phyloP scores from a whole-genome alignment of 2,329 filamentous ascomycete genomes.

The Phaeosphaeria sp. region DNA sequence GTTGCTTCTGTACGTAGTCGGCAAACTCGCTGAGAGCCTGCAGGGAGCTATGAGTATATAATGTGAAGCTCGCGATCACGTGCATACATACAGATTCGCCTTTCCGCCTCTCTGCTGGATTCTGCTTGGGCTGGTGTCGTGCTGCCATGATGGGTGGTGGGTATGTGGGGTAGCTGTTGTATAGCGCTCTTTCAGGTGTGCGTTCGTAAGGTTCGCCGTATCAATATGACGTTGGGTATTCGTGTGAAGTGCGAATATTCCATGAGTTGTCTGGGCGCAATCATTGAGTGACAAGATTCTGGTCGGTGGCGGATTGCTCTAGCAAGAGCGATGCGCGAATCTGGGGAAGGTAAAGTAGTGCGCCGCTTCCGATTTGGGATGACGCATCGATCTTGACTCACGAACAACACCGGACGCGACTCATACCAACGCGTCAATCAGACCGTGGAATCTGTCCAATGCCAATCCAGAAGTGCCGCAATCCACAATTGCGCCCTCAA shows the following conservation, averaged over 20 bases:
- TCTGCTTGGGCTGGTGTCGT: constrained; percentile 61
- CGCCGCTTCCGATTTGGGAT: constrained; percentile 14
- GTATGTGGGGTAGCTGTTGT: constrained; percentile 11
- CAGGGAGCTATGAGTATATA: constrained; percentile 1
- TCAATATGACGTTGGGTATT: constrained; percentile 30
- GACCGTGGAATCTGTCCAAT: background rate
- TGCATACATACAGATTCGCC: constrained; percentile 75
- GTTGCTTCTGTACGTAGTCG: constrained; percentile 96
- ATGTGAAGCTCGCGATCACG: constrained; percentile 1
- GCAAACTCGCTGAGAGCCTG: constrained; percentile 92
- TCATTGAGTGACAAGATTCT: constrained; percentile 36
- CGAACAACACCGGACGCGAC: constrained; percentile 3
- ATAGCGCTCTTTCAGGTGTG: constrained; percentile 24
- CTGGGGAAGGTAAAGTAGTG: constrained; percentile 20
- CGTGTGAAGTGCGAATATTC: constrained; percentile 32
- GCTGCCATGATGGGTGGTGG: constrained; percentile 38
- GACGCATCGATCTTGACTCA: constrained; percentile 22
- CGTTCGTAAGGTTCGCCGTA: constrained; percentile 30
- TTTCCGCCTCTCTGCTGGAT: constrained; percentile 80
- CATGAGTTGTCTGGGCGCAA: constrained; percentile 39
- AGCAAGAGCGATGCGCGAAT: constrained; percentile 9
- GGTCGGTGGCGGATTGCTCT: constrained; percentile 17
- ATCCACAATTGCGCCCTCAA: background rate
- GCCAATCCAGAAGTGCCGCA: background rate
- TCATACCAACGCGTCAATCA: constrained; percentile 1